Conservation (phyloP, 331 rosid genomes). For the Spiraea crenata region DNA sequence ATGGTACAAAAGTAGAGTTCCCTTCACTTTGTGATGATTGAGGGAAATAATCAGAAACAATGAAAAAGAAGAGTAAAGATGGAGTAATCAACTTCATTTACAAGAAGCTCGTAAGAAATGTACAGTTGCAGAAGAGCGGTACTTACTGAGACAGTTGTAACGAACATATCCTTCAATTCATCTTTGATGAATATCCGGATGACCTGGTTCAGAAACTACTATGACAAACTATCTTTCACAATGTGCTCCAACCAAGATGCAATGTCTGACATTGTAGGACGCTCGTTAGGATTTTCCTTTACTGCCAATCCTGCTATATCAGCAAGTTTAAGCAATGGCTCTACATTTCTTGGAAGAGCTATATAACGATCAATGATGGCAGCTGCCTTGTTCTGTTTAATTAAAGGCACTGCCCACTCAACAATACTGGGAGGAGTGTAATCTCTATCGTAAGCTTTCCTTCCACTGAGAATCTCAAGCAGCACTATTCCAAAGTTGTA, state of each 20-base stretch:
- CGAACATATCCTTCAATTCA: not conserved
- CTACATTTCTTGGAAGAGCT: conserved; percentile 75
- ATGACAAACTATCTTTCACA: conserved; percentile 71
- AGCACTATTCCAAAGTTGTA: conserved; percentile 69
- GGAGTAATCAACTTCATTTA: conserved; percentile 31
- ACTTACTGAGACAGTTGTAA: conserved; percentile 29
- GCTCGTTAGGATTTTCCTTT: conserved; percentile 53
- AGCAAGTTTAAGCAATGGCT: conserved; percentile 80
- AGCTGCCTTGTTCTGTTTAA: conserved; percentile 76
- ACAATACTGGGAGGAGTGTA: conserved; percentile 53
- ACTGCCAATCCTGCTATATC: conserved; percentile 72
- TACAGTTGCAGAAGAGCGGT: conserved; percentile 40
- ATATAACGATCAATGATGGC: conserved; percentile 53
- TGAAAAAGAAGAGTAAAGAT: conserved; percentile 20
- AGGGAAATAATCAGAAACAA: conserved; percentile 21
- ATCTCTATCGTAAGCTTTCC: conserved; percentile 75
- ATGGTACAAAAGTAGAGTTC: conserved; percentile 33
- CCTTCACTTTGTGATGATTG: conserved; percentile 39
- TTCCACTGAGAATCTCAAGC: conserved; percentile 82
- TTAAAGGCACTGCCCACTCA: conserved; percentile 85
- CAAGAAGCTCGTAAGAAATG: conserved; percentile 47
- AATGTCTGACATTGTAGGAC: conserved; percentile 66
- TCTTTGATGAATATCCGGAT: conserved; percentile 10
- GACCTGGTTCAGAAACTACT: conserved; percentile 28
- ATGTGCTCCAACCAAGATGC: conserved; percentile 82